These are phyloP conservation scores for Alloteropsis semialata DNA, from an alignment of 176 grass and related monocot genomes.

Conservation along the genomic window DNA sequence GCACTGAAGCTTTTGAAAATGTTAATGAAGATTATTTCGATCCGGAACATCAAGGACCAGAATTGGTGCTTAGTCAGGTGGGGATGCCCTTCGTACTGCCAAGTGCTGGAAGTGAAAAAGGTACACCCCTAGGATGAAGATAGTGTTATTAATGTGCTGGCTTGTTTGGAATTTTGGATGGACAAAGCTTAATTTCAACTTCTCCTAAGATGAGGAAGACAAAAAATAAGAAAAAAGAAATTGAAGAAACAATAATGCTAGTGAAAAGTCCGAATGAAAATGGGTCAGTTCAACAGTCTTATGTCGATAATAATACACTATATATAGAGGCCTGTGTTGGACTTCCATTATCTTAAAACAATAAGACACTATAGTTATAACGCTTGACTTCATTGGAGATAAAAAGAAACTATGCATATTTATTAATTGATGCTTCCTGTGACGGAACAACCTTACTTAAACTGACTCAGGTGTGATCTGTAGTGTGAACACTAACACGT, in stretches of 20 bases:
- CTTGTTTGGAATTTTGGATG: background rate
- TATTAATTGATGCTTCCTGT: background rate
- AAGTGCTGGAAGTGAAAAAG: slow-evolving; percentile 8
- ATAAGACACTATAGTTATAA: too few species aligned
- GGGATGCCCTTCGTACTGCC: background rate
- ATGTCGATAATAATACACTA: background rate
- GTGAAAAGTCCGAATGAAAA: background rate
- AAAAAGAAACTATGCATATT: background rate
- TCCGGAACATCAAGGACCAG: background rate
- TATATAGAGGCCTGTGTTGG: too few species aligned
- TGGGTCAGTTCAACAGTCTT: too few species aligned
- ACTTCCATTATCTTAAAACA: too few species aligned
- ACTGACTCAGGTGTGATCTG: too few species aligned
- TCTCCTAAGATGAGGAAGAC: background rate
- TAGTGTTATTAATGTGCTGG: background rate
- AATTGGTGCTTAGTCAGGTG: background rate
- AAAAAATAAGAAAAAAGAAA: background rate
- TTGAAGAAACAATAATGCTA: background rate
- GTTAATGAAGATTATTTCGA: background rate
- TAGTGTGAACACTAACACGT: too few species aligned
- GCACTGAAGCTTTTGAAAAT: background rate
- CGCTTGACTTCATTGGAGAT: background rate
- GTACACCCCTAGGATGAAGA: background rate
- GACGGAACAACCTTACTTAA: too few species aligned
- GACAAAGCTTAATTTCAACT: background rate